Percentiles rank a stretch among this genome's conserved stretches.
Evolutionary conservation across 768 basidiomycete genomes (phyloP).

Genomic region (Amyloporia xantha): DNA sequence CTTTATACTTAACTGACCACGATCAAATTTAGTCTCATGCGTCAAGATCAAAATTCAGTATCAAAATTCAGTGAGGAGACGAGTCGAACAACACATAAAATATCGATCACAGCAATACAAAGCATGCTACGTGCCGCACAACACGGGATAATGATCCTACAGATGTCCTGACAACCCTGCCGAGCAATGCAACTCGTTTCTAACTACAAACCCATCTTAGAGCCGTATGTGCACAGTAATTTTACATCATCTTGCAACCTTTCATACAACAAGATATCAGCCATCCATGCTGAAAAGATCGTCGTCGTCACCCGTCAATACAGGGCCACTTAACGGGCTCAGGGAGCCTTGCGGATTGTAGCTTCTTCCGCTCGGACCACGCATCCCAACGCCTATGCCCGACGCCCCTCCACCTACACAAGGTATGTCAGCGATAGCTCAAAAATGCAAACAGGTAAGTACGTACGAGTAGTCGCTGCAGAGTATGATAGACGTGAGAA

Average conservation of each 20-base stretch:
- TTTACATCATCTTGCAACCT: background rate
- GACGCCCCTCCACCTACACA: constrained; percentile 8
- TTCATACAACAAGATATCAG: background rate
- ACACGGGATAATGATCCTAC: too few species aligned
- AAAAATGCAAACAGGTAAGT: constrained; percentile 1
- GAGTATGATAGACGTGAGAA: constrained; percentile 54
- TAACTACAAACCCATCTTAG: too few species aligned
- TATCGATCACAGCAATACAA: background rate
- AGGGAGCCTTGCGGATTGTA: constrained; percentile 35
- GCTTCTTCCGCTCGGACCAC: constrained; percentile 26
- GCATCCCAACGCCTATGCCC: constrained; percentile 16
- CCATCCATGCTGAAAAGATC: constrained; percentile 64
- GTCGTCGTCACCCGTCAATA: constrained; percentile 57
- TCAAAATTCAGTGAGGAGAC: too few species aligned
- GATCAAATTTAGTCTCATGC: too few species aligned
- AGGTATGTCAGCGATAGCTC: background rate
- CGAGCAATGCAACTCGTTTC: too few species aligned
- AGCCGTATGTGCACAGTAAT: too few species aligned
- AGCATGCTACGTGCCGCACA: too few species aligned
- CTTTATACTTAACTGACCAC: too few species aligned
- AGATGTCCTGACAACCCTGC: background rate
- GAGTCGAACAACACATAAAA: background rate
- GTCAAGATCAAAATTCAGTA: too few species aligned
- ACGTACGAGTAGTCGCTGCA: constrained; percentile 29
- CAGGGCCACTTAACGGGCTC: constrained; percentile 59